These are phyloP conservation scores for Whalleya microplaca DNA, from an alignment of 2,329 filamentous ascomycete genomes.

Conservation along the genomic window DNA sequence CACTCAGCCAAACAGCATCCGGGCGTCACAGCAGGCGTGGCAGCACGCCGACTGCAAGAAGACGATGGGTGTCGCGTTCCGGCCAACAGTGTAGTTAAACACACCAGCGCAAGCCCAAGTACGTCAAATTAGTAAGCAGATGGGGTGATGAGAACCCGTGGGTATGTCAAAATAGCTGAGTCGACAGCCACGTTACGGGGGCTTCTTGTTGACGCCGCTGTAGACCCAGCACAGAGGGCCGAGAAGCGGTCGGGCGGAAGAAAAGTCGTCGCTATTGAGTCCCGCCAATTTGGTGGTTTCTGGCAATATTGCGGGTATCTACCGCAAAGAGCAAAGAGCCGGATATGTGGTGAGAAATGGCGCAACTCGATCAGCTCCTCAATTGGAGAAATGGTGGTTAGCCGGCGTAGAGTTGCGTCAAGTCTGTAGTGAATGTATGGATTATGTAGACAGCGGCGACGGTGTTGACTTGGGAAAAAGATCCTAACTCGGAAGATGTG, in stretches of 20 bases:
- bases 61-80: slow-evolving; percentile 15
- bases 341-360: slow-evolving; percentile 30
- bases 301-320: slow-evolving; percentile 29
- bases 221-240: slow-evolving; percentile 94
- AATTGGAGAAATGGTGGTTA: slow-evolving; percentile 1
- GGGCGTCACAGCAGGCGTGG: slow-evolving; percentile 39
- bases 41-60: slow-evolving; percentile 43
- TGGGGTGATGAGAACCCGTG: slow-evolving; percentile 12
- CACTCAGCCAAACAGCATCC: slow-evolving; percentile 32
- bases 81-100: slow-evolving; percentile 15
- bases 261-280: slow-evolving; percentile 71
- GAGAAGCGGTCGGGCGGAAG: slow-evolving; percentile 84
- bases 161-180: slow-evolving; percentile 37
- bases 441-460: not conserved
- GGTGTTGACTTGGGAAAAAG: not conserved
- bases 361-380: slow-evolving; percentile 24
- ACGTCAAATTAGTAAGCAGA: slow-evolving; percentile 6
- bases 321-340: slow-evolving; percentile 28
- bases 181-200: slow-evolving; percentile 77
- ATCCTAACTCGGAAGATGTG: not conserved
- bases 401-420: not conserved
- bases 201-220: slow-evolving; percentile 94
- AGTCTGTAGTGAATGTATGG: slow-evolving; percentile 1
- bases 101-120: slow-evolving; percentile 1
- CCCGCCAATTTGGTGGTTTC: slow-evolving; percentile 91